Base-by-base conservation (phyloP, 305 asterid species). In the Salvia sclarea region DNA sequence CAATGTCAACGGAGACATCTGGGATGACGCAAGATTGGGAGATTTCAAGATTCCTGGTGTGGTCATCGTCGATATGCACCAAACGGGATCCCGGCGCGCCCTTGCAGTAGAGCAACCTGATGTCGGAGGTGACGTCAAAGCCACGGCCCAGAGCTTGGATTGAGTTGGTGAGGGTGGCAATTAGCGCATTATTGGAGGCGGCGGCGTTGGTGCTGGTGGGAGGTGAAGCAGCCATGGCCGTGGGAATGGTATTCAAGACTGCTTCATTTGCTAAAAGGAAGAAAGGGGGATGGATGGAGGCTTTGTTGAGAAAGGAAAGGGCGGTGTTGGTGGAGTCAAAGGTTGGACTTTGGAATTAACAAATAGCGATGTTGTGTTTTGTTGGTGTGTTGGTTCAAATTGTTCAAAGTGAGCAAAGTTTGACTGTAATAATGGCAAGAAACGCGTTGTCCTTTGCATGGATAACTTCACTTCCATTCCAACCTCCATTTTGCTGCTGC, bases 141-240 rank as follows among this genome's bases (percentile, higher is more conserved):
- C 99, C 99, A 60, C 99, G 90, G 12, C 99, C 99, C 56, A 94
- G 82, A 17, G 99, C 96, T 83, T 91, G 97, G 69, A 94, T 86
- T 41, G 99, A 94, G 85, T 87, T 94, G 83, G 81, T 68, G 70
- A 91, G 84, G 55, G 99, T 91, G 48, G 96, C 75, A 38, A 82
- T 64, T 79, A 94, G 73, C 44, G 96, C 85, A 78, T 83, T 90
- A 28, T 82, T 87, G 5, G 82, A 61, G 45, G 25, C 64, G 10
- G 38, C 38, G 2, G 38, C 38, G 38, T 33, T 33, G 38, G 6
- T 30, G 35, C 38, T 7, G 38, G 38, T 33, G 9, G 9, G 38
- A 13, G 73, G 16, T 58, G 75, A 75, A 55, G 76, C 88, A 55
- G 76, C 88, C 95, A 85, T 71, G 76, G n/a, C n/a, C n/a, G n/a